Evolutionary conservation across 306 rosid species (phyloP), one percentile per base, ranked within the genome.

Genomic region (Betula pendula): DNA sequence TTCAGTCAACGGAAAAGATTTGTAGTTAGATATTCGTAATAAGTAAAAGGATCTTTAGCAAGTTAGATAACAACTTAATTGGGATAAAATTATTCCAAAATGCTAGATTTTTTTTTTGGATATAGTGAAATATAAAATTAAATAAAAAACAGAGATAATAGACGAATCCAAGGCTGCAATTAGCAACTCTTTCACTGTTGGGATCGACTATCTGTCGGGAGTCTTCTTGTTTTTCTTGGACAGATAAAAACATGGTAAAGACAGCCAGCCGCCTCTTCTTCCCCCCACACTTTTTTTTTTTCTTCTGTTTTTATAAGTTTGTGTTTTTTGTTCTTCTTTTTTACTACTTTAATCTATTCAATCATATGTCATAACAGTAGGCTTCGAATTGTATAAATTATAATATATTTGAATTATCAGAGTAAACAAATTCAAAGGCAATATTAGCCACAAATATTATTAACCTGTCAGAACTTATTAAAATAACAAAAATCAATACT

Each of bases 191-290:
- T 17, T 53, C 55, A 24, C 55, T 51, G 17, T 55, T 68, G 53
- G 68, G 58, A 19, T 48, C 35, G 72, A 77, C 53, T 6, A 78
- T 38, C 9, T 74, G 77, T 82, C 82, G 70, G 70, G 53, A 59
- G 77, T 42, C 35, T 4, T 68, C 48, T 70, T 50, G 70, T 73
- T 22, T 79, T 73, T 70, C 47, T 42, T 52, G 75, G 71, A 79
- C 55, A 77, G 2, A 29, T 16, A 73, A 27, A 29, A 75, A 65
- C 56, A 60, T 52, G 3, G 43, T 52, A 79, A 79, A 77, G 73
- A 71, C 81, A 71, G 79, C 65, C n/a, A 74, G 70, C 79, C 82
- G 78, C 50, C 73, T 62, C 56, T 68, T 42, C 3, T 25, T 35
- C 49, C 15, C 4, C 33, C 2, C 33, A 0, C 13, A 44, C 13